Base-by-base conservation (phyloP, 345 rosid species). In the Pseudoturritis turrita region DNA sequence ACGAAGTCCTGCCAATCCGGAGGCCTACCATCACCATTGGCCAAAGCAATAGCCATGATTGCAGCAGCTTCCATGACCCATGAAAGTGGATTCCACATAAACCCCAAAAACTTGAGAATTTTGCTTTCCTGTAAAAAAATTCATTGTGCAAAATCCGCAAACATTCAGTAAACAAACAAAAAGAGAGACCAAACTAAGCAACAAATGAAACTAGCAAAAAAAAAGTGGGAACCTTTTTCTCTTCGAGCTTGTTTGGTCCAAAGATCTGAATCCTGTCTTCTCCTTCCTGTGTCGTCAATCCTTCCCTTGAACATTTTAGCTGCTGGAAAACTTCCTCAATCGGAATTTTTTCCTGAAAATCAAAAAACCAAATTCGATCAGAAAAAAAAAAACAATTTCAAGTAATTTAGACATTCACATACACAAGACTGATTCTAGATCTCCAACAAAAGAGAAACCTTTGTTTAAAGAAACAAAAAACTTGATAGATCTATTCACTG, bases 1-100 rank as follows among this genome's bases (percentile, higher is more conserved):
- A 91, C 86, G 15, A 94, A 94, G 62, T 94, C 98, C 81, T 91
- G 89, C 97, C 97, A 89, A 77, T 91, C 96, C 6, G 96, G 96
- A 58, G 97, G 89, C 81, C 82, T 82, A 33, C 82, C 79, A 0
- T 62, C 76, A 29, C 97, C 97, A 6, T 91, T 89, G 1, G 97
- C 97, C 73, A 91, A 68, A 8, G 84, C 97, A 70, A 91, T 89
- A 39, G 97, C 96, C 97, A 91, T 91, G 7, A 91, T 19, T 19
- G 97, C 97, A 66, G 96, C 96, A 65, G 89, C 77, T 76, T 91
- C 97, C 97, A 91, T 89, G 54, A 89, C 97, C 97, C 96, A 89
- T 22, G 97, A 91, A 14, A 91, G 81, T 1, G 96, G 96, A 70
- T 91, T 91, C 94, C 96, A 89, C 97, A 91, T 88, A 77, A 91